Base-by-base conservation (phyloP, 2,329 filamentous ascomycete species). In the Botrytis medusae region DNA sequence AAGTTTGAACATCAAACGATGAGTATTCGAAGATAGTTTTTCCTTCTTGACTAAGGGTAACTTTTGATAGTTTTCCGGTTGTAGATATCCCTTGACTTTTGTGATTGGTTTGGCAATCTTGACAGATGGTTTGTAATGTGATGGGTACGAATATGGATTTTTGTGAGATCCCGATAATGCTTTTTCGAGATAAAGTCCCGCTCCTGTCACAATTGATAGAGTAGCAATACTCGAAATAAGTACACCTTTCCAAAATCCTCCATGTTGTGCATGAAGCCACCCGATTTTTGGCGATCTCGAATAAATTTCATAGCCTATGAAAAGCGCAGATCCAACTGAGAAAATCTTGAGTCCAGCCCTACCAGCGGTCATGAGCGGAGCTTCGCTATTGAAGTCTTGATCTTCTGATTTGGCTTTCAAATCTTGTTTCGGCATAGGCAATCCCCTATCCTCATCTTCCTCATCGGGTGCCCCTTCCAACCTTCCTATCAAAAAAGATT, bases 261-360 rank as follows among this genome's bases (percentile, higher is more conserved):
- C 75, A 67, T 82, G 91, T 29, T 74, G 40, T 46, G 40, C 42
- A 42, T 65, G 67, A 22, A 73, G 60, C 71, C 74, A 75, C 8
- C 73, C 73, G 44, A 75, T 60, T 20, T 48, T 62, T 25, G 73
- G 73, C 10, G 69, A 32, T 32, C 48, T 61, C 25, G 63, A 64
- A 60, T 68, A 74, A 37, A 44, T 14, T 57, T 74, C 72, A 37
- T 71, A 75, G 10, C 34, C 62, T 32, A 75, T 20, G 34, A 71
- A 75, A 22, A 46, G 18, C 4, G 67, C 71, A 9, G 61, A 67
- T 29, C 67, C 74, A 59, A 64, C 9, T 10, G 73, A 32, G n/a
- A 67, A 70, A 44, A 62, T 6, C 34, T 73, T 74, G 1, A 74
- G 29, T 20, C 51, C 64, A 60, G 59, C 34, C 44, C 69, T 69